These are phyloP conservation scores for Colletotrichum aenigma DNA, from an alignment of 2,329 filamentous ascomycete genomes.

Conservation along the genomic window DNA sequence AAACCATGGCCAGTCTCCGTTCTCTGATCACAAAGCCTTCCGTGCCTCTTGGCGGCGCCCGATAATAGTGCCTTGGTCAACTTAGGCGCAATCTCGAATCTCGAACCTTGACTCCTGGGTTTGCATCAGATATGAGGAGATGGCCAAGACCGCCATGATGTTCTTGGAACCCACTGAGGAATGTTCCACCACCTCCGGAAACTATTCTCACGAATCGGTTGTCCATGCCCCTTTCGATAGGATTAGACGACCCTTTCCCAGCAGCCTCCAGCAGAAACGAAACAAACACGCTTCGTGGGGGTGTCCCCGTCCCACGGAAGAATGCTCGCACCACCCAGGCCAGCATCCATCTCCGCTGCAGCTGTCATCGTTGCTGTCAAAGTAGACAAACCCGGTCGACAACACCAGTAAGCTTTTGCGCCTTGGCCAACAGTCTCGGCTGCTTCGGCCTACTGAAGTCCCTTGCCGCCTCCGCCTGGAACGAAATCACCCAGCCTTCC, in stretches of 20 bases:
- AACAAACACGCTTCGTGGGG: not conserved
- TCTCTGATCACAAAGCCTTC: not conserved
- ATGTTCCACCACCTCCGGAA: not conserved
- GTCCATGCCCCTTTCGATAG: not conserved
- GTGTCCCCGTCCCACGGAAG: not conserved
- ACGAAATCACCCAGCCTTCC: not conserved
- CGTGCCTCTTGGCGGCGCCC: not conserved
- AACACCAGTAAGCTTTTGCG: not conserved
- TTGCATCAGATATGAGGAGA: not conserved
- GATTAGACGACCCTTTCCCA: not conserved
- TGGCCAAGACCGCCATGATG: not conserved
- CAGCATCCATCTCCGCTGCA: not conserved
- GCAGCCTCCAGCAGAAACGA: not conserved
- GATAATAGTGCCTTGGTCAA: not conserved
- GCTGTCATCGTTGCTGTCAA: not conserved
- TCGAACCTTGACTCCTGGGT: not conserved
- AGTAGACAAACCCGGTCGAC: not conserved
- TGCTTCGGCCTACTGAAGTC: not conserved
- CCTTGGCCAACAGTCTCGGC: not conserved
- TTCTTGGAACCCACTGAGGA: not conserved
- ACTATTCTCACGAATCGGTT: not conserved
- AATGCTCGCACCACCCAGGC: not conserved
- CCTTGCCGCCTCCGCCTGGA: conserved; percentile 4
- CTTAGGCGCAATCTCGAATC: not conserved
- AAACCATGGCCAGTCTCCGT: not conserved